Evolutionary conservation across 495 filamentous ascomycete species (phyloP).

Genomic region (Aspergillus saccharolyticus): DNA sequence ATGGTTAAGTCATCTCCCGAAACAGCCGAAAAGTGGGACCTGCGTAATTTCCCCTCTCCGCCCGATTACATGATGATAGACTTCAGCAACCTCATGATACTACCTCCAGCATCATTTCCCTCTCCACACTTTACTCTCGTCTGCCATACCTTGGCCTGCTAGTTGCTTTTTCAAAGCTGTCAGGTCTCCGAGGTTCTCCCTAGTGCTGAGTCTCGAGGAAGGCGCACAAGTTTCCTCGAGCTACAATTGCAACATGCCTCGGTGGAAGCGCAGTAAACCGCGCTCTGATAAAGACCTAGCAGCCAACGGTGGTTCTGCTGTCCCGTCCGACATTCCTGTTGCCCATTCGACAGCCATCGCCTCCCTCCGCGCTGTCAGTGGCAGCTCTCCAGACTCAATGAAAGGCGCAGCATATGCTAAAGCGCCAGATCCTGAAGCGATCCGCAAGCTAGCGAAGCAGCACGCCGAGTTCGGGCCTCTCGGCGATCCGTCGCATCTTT

Average conservation of each 20-base stretch:
- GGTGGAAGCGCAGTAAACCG: slow-evolving; percentile 26
- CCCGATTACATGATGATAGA: slow-evolving; percentile 1
- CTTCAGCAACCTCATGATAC: neutral
- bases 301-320: neutral
- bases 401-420: neutral
- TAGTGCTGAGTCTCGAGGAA: neutral
- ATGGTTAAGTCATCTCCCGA: neutral
- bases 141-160: neutral
- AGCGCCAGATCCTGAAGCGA: slow-evolving; percentile 50
- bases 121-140: neutral
- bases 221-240: neutral
- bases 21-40: neutral
- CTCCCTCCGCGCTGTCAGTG: slow-evolving; percentile 20
- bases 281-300: slow-evolving; percentile 12
- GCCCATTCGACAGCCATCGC: slow-evolving; percentile 13
- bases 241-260: slow-evolving; percentile 16
- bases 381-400: slow-evolving; percentile 8
- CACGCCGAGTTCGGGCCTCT: slow-evolving; percentile 84
- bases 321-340: slow-evolving; percentile 1
- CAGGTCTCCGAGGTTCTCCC: neutral
- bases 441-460: slow-evolving; percentile 54
- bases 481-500: slow-evolving; percentile 62
- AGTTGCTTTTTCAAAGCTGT: neutral
- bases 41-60: neutral
- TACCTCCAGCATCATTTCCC: neutral